Evolutionary conservation across 2,329 filamentous ascomycete genomes (phyloP), one percentile per base, ranked within the genome.

Genomic region (Exophiala aquamarina): DNA sequence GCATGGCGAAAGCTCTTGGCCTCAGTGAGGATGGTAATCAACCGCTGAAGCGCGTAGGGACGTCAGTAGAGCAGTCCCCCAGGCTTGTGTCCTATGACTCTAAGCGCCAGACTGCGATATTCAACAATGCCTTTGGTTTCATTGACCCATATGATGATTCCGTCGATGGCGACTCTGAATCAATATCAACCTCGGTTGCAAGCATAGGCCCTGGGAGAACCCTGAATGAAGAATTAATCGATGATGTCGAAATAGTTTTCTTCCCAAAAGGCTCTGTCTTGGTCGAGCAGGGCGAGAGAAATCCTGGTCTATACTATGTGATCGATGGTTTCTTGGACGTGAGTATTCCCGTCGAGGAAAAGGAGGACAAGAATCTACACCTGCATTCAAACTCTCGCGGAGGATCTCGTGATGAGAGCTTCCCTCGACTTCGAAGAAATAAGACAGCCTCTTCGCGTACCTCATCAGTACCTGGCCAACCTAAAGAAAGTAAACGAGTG

Each of bases 261-360:
- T 98, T 98, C 57, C 92, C 91, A 0, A 89, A 97, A 65, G 91
- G 88, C 2, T 92, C 93, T 2, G 87, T 98, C 1, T 77, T 98
- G 13, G 91, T 98, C 0, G 93, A 98, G 62, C 91, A 97, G 70
- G 92, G 93, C 8, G 93, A 98, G 66, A 81, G 93, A n/a, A 95
- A 94, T 59, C 93, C 93, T 0, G 93, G 93, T 0, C 67, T 98
- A 1, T 98, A 98, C 70, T 98, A 98, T 67, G 92, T 98, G 3
- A 87, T 98, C 40, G 93, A 98, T 65, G 93, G 93, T 0, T 98
- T 98, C 60, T 72, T 98, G 28, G 93, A 98, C 61, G 91, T 97
- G 34, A 90, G 89, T 52, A 85, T 94, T n/a, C 84, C 88, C 2
- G 73, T 81, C 0, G 81, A 84, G 32, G 82, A 86, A n/a, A 76